Evolutionary conservation across 116 monocot genomes (phyloP).

Genomic region (Iris pallida): DNA sequence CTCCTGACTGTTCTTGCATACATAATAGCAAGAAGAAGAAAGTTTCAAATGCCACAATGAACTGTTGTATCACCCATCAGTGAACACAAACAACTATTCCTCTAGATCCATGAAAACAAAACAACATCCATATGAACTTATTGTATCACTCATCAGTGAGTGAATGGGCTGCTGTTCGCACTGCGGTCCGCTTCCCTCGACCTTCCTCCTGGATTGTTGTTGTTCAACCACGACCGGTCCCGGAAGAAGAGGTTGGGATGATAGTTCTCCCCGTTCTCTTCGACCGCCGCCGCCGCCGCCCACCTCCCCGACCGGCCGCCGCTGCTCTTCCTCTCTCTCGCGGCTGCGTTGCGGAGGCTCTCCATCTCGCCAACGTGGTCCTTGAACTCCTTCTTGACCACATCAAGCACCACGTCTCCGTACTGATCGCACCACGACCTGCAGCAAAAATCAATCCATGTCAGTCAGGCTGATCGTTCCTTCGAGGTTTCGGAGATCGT

Average conservation of each 20-base stretch:
- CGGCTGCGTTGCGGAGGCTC: conserved; percentile 15
- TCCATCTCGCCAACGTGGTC: conserved; percentile 75
- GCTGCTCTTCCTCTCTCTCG: conserved; percentile 19
- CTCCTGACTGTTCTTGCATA: too few relatives aligned
- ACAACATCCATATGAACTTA: too few relatives aligned
- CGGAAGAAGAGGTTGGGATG: conserved; percentile 52
- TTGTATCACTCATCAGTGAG: too few relatives aligned
- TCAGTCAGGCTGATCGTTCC: background rate
- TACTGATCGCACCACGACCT: conserved; percentile 73
- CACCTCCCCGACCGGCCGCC: background rate
- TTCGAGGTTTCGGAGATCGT: background rate
- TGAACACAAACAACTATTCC: too few relatives aligned
- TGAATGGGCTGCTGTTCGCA: background rate
- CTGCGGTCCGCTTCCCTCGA: background rate
- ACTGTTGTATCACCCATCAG: too few relatives aligned
- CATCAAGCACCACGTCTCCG: conserved; percentile 65
- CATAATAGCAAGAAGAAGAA: too few relatives aligned
- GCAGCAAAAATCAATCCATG: background rate
- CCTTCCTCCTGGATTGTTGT: background rate
- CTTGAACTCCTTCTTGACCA: conserved; percentile 74
- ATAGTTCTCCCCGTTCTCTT: conserved; percentile 47
- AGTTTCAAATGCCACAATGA: too few relatives aligned
- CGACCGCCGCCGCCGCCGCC: conserved; percentile 32
- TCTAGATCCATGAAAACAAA: too few relatives aligned
- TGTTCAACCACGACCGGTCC: background rate